phyloP scores from a whole-genome alignment of 2,329 filamentous ascomycete species.

The Aspergillus brasiliensis region DNA sequence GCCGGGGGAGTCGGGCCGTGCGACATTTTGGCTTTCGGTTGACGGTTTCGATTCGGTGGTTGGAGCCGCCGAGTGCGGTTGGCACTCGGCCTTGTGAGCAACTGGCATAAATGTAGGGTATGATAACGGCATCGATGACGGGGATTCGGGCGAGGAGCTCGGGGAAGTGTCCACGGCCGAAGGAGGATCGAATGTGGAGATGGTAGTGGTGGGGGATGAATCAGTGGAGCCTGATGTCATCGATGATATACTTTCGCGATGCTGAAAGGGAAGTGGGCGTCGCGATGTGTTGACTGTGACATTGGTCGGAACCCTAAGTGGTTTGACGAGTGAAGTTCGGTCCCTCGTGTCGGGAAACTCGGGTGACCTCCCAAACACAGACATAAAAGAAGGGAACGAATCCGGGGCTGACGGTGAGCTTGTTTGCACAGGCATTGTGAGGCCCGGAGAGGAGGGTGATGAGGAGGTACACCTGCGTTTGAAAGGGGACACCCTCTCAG shows the following conservation, averaged over 20 bases:
- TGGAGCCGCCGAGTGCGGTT: slow-evolving; percentile 25
- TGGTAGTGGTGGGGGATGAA: slow-evolving; percentile 91
- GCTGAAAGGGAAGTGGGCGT: slow-evolving; percentile 35
- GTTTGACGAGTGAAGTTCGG: slow-evolving; percentile 25
- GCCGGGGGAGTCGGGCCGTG: slow-evolving; percentile 42
- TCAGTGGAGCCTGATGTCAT: slow-evolving; percentile 77
- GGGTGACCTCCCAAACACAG: slow-evolving; percentile 49
- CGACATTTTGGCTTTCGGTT: slow-evolving; percentile 34
- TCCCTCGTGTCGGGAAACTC: slow-evolving; percentile 31
- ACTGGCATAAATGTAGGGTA: slow-evolving; percentile 44
- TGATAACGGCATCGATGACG: slow-evolving; percentile 66
- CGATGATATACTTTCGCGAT: slow-evolving; percentile 48
- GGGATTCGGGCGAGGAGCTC: slow-evolving; percentile 89
- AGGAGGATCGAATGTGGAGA: slow-evolving; percentile 89
- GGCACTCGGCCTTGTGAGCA: slow-evolving; percentile 29
- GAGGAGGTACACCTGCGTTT: slow-evolving; percentile 31
- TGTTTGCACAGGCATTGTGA: slow-evolving; percentile 45
- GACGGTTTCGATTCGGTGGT: slow-evolving; percentile 32
- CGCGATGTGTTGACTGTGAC: slow-evolving; percentile 29
- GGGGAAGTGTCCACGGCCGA: slow-evolving; percentile 88
- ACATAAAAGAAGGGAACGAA: slow-evolving; percentile 57
- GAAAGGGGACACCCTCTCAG: slow-evolving; percentile 32
- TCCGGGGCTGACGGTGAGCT: slow-evolving; percentile 43
- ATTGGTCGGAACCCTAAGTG: slow-evolving; percentile 32
- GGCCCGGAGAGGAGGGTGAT: slow-evolving; percentile 18